Evolutionary conservation across 106 monocot genomes (phyloP), one percentile per base, ranked within the genome.

Genomic region (Dioscorea zingiberensis): DNA sequence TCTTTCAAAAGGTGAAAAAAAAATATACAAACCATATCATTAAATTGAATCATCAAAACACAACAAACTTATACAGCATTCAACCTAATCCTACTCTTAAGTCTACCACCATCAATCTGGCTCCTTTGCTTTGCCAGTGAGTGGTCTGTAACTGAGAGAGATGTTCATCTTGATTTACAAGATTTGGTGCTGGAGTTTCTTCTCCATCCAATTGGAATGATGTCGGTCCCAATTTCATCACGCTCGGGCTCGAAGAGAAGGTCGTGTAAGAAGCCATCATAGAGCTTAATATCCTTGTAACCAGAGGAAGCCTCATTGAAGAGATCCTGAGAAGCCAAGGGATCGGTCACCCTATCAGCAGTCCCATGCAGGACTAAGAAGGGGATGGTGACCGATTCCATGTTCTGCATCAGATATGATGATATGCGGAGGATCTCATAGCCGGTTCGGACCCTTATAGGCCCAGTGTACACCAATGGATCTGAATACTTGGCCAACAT

Each of bases 331-430:
- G 95, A 91, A 27, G 90, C 95, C 62, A 91, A 63, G 7, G 95
- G 95, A 67, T 95, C 95, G 0, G 95, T 95, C 15, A 95, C 88
- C 62, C 73, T 81, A 49, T 95, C 95, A 0, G 85, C 87, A 2
- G 91, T 88, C 16, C 95, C 95, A 61, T 95, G 95, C 1, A 95
- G 83, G n/a, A 91, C 95, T 10, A 95, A 22, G 70, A 95, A 95
- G 3, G 95, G 95, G 25, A 85, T 49, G 0, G 78, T 91, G 58
- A 95, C 83, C n/a, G 75, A 71, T 54, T 64, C 81, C 27, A 95
- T 51, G 54, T 91, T 88, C 56, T 73, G 91, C 78, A 78, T 68
- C 55, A 95, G 76, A 26, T 83, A 69, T 0, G 82, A 72, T 5
- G 95, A 83, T 16, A 91, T 88, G 26, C 95, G 83, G 0, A 95